Base-by-base conservation (phyloP, 2,329 filamentous ascomycete genomes). In the Hypoxylon sp. region DNA sequence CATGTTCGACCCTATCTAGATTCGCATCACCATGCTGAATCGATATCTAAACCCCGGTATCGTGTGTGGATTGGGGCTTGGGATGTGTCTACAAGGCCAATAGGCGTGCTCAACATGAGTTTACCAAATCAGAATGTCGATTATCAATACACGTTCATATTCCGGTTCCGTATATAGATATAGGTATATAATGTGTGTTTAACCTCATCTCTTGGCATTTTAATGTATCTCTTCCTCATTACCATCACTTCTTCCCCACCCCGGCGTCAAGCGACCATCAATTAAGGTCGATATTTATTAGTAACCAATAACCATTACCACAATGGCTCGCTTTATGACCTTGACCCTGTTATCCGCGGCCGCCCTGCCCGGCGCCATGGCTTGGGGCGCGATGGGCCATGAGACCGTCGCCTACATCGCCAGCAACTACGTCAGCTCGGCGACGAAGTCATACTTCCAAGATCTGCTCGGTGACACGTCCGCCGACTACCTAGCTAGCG, bases 381-480 rank as follows among this genome's bases (percentile, higher is more conserved):
- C 82, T 60, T 83, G 82, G 82, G 82, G 82, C 11, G 75, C 77
- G 6, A 79, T 83, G 66, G 85, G 85, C 67, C 86, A 88, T 73
- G 83, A 83, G 67, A 84, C 86, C 0, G 80, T 87, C n/a, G 86
- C 85, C 19, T 86, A 86, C 73, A 75, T 88, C 47, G 85, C 85
- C 1, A 81, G 80, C 55, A 81, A 84, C 75, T 86, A 85, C 71
- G 80, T 87, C 8, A 67, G 78, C 13, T 58, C 81, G 0, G 77
- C 78, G 10, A 85, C 84, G 0, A 74, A 79, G 55, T 67, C 76
- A 9, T 82, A 81, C 74, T 80, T 86, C 72, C 80, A 85, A 71
- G 61, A 56, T 3, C 74, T 86, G 48, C 80, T 88, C 6, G 78
- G 77, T 44, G 83, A 85, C 70, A 75, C 78, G 0, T 83, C 82